Evolutionary conservation across 176 grass and related monocot species (phyloP), one percentile per base, ranked within the genome.

Genomic region (Paspalum notatum): DNA sequence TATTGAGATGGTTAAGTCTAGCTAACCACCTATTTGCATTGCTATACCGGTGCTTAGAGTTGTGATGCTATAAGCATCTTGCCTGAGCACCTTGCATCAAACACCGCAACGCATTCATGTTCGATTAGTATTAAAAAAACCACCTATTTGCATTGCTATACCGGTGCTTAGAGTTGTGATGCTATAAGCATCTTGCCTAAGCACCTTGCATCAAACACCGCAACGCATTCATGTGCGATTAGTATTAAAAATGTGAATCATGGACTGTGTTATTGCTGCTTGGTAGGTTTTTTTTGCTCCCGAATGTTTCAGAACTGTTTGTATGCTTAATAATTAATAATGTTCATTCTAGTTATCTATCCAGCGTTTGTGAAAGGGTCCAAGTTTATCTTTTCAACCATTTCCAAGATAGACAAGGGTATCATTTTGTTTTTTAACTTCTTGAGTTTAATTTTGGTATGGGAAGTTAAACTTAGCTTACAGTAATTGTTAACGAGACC

Each of bases 331-430:
- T 66, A 39, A 10, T 12, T 48, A 43, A 71, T 60, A 7, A 38
- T 17, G 37, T 44, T 13, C 24, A n/a, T 16, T 45, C 16, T n/a
- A 66, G 16, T 39, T 40, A 22, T 65, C 18, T 50, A 20, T 3
- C 12, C 12, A 46, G 56, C 63, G 45, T 62, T 52, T 80, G 12
- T 45, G 72, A 68, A 74, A 58, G 27, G 61, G 50, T 56, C 2
- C 1, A 48, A 1, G 8, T 38, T 77, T 25, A 49, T 8, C 6
- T 32, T 66, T 68, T 20, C 76, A 53, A 9, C 3, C 40, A 48
- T 10, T 15, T 24, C 17, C 59, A 49, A 37, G 38, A 44, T 66
- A 51, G 16, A 9, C 59, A 74, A 53, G 5, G 7, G 0, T 42
- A 5, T 2, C 47, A 39, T 54, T 66, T 79, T 71, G 38, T 70